phyloP scores from a whole-genome alignment of 805 yeast genomes.

The Starmerella sp. region DNA sequence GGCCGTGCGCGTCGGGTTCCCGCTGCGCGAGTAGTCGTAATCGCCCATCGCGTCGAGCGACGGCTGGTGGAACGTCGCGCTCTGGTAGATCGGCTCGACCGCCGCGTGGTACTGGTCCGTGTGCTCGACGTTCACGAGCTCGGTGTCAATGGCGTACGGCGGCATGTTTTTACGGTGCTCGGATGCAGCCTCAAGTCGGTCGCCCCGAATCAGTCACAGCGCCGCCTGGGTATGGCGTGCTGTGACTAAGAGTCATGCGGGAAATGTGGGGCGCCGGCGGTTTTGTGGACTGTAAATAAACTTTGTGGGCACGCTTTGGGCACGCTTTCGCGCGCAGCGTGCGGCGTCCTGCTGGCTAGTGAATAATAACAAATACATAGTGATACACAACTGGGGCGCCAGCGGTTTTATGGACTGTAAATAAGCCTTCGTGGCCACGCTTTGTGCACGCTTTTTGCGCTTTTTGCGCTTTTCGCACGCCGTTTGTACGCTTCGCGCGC shows the following conservation, averaged over 20 bases:
- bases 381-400: conserved; percentile 1
- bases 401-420: too few species aligned
- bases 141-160: conserved; percentile 44
- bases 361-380: not conserved
- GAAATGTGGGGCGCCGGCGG: too few species aligned
- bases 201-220: not conserved
- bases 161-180: not conserved
- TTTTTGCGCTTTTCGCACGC: too few species aligned
- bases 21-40: conserved; percentile 80
- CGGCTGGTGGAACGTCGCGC: conserved; percentile 86
- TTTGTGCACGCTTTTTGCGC: too few species aligned
- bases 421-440: too few species aligned
- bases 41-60: conserved; percentile 65
- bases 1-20: conserved; percentile 82
- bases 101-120: conserved; percentile 68
- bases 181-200: too few species aligned
- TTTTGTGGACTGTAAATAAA: too few species aligned
- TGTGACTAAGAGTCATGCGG: not conserved
- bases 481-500: not conserved
- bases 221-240: too few species aligned
- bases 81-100: conserved; percentile 78
- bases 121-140: conserved; percentile 50
- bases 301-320: too few species aligned
- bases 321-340: not conserved
- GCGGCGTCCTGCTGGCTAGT: not conserved